phyloP scores from a whole-genome alignment of 495 filamentous ascomycete genomes.

The Hypoxylon rickii region DNA sequence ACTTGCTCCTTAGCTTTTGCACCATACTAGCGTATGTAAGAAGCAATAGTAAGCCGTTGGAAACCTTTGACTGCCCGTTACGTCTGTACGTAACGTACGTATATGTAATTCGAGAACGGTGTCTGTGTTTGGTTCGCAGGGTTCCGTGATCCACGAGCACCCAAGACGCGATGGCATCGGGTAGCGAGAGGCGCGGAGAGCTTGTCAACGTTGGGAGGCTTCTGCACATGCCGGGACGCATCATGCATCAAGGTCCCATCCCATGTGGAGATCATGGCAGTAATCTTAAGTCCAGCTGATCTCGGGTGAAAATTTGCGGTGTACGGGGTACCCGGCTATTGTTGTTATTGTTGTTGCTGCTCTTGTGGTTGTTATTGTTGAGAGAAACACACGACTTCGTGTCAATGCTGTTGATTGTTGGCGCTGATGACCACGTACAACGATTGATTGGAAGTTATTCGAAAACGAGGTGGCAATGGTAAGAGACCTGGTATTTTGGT shows the following conservation, averaged over 20 bases:
- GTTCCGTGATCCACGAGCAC: slow-evolving; percentile 31
- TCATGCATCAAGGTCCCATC: slow-evolving; percentile 37
- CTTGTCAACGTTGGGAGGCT: slow-evolving; percentile 35
- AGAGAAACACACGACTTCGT: slow-evolving; percentile 26
- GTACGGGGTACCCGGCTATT: slow-evolving; percentile 31
- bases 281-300: slow-evolving; percentile 39
- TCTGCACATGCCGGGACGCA: slow-evolving; percentile 38
- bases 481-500: too few species aligned
- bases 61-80: too few species aligned
- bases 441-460: neutral
- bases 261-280: slow-evolving; percentile 38
- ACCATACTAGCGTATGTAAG: too few species aligned
- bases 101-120: slow-evolving; percentile 18
- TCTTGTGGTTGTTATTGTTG: too few species aligned
- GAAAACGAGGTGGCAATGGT: slow-evolving; percentile 1
- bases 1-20: slow-evolving; percentile 18
- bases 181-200: slow-evolving; percentile 34
- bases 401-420: too few species aligned
- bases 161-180: slow-evolving; percentile 30
- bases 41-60: slow-evolving; percentile 36
- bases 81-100: too few species aligned
- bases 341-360: too few species aligned
- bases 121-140: slow-evolving; percentile 17
- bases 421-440: slow-evolving; percentile 11
- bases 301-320: slow-evolving; percentile 39